Base-by-base conservation (phyloP, 805 yeast genomes). In the Sugiyamaella chiloensis region DNA sequence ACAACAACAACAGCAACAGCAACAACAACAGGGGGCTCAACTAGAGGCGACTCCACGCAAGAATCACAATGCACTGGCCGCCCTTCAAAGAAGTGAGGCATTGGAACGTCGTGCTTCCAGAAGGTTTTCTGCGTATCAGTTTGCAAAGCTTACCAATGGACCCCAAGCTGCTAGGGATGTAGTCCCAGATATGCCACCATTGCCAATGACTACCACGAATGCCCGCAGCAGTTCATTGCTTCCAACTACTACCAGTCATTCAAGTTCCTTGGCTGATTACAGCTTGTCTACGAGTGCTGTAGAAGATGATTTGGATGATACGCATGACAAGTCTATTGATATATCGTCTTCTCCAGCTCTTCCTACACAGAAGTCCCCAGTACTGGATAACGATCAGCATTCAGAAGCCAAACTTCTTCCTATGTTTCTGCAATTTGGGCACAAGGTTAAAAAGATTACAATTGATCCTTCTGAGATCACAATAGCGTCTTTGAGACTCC, bases 81-180 rank as follows among this genome's bases (percentile, higher is more conserved):
- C 86, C 56, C 71, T 91, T 7, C 96, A 91, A 59, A 81, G 83
- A 40, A 87, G 90, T 2, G 87, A 86, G 41, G 84, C 87, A 2
- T 70, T 93, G 26, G 95, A 85, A 69, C 76, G 99, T 56, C 77
- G 96, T 52, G 99, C 98, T 0, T 90, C 97, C 0, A 84, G 91
- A 57, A 72, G 99, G 47, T 91, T 85, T 61, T 88, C 96, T 4
- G 96, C 97, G 0, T 91, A 90, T 52, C 98, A 91, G 60, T 83
- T 83, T 66, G 87, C 95, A 1, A 86, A 85, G 58, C 72, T 86
- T 8, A 71, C 87, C 0, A 79, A 75, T 51, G 59, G 47, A 47
- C 55, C 48, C 59, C 55, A 50, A 62, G 59, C 27, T 62, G 51
- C 66, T 12, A 35, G 49, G 6, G 51, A 47, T 16, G 50, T 44